Evolutionary conservation across 306 rosid species (phyloP).

Genomic region (Prunus salicina): DNA sequence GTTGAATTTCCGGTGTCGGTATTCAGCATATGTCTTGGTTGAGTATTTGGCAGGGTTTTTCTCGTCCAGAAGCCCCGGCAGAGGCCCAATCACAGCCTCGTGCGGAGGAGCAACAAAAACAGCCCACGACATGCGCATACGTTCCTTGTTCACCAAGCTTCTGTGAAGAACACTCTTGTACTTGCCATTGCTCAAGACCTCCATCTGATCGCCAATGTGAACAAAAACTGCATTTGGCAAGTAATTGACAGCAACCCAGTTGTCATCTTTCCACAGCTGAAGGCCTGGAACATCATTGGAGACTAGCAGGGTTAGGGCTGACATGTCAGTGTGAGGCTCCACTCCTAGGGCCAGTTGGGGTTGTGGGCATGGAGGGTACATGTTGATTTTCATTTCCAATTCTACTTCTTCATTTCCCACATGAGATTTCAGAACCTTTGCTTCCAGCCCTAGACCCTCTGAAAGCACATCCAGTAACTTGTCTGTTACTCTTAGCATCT

Average conservation of each 20-base stretch:
- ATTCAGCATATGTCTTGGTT: constrained; percentile 56
- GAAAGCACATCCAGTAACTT: constrained; percentile 46
- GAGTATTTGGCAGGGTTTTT: constrained; percentile 52
- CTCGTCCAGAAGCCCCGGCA: constrained; percentile 34
- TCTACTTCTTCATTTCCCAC: constrained; percentile 51
- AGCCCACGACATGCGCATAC: constrained; percentile 65
- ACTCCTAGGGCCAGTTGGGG: constrained; percentile 67
- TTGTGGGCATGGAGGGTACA: constrained; percentile 79
- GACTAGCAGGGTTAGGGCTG: constrained; percentile 55
- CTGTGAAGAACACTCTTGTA: constrained; percentile 60
- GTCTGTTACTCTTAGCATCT: constrained; percentile 36
- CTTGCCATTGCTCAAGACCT: constrained; percentile 68
- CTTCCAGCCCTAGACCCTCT: constrained; percentile 51
- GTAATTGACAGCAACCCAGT: constrained; percentile 53
- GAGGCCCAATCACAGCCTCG: constrained; percentile 49
- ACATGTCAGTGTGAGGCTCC: constrained; percentile 79
- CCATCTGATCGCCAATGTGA: constrained; percentile 57
- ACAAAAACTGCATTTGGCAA: constrained; percentile 43
- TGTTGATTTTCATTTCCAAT: constrained; percentile 67
- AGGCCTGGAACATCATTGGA: constrained; percentile 62
- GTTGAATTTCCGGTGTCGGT: constrained; percentile 61
- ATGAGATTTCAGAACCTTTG: constrained; percentile 27
- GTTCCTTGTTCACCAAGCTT: constrained; percentile 65
- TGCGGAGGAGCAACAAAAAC: constrained; percentile 54
- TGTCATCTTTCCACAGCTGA: constrained; percentile 46